Conservation (phyloP, 352 stramenopile genomes). For the Phytophthora fragariaefolia region DNA sequence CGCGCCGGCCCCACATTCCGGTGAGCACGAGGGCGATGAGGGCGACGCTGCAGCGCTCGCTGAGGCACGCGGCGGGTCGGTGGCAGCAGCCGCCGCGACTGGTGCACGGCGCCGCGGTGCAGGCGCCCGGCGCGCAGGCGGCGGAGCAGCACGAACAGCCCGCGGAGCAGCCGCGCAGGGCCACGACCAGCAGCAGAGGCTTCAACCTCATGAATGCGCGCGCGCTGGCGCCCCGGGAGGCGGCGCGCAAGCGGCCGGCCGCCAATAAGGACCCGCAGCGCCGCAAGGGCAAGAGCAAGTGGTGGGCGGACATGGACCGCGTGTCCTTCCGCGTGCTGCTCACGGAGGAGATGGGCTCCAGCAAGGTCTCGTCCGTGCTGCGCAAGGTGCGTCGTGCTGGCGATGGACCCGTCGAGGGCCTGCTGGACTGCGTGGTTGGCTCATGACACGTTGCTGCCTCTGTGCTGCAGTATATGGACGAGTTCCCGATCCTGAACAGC, state of each 20-base stretch:
- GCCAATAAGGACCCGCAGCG: conserved; percentile 7
- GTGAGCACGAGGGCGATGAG: conserved; percentile 21
- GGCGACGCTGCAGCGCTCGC: conserved; percentile 24
- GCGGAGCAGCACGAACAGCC: conserved; percentile 5
- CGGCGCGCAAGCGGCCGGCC: not conserved
- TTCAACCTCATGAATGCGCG: conserved; percentile 28
- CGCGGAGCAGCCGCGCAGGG: not conserved
- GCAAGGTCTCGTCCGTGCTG: conserved; percentile 60
- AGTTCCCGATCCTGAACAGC: conserved; percentile 69
- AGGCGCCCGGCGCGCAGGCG: not conserved
- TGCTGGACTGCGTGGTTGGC: conserved; percentile 7
- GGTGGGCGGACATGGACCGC: conserved; percentile 67
- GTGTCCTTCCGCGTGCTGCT: conserved; percentile 66
- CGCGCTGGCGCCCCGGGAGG: not conserved
- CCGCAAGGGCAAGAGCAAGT: conserved; percentile 40
- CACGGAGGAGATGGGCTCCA: conserved; percentile 61
- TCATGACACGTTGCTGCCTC: not conserved
- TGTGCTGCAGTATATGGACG: conserved; percentile 59
- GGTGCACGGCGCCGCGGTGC: conserved; percentile 7
- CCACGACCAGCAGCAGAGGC: conserved; percentile 30
- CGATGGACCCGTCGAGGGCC: too few relatives aligned
- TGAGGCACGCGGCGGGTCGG: conserved; percentile 20
- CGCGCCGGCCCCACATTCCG: conserved; percentile 24
- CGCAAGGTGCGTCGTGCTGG: conserved; percentile 60
- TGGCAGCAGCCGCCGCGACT: conserved; percentile 15